Evolutionary conservation across 2,329 filamentous ascomycete species (phyloP).

Genomic region (Fusarium pilosicola): DNA sequence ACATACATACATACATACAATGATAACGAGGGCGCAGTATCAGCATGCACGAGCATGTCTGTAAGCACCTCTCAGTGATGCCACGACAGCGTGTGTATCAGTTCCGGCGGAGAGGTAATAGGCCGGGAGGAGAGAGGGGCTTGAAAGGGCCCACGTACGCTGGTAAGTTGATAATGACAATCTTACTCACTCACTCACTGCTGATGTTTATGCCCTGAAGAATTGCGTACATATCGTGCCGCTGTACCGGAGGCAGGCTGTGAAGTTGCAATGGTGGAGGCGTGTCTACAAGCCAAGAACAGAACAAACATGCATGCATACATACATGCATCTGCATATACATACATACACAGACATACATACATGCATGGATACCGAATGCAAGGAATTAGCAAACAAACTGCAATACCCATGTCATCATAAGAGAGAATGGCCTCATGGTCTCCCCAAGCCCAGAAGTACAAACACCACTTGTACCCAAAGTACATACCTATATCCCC

Average conservation of each 20-base stretch:
- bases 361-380: constrained; percentile 2
- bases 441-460: constrained; percentile 19
- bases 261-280: constrained; percentile 20
- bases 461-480: constrained; percentile 34
- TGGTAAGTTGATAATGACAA: constrained; percentile 19
- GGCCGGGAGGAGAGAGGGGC: constrained; percentile 13
- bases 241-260: constrained; percentile 26
- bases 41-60: constrained; percentile 25
- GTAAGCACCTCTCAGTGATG: constrained; percentile 19
- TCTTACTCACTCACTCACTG: constrained; percentile 30
- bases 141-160: constrained; percentile 10
- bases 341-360: not conserved
- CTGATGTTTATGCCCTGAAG: constrained; percentile 14
- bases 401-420: constrained; percentile 29
- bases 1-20: not conserved
- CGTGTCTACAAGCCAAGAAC: constrained; percentile 18
- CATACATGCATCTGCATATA: not conserved
- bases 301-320: constrained; percentile 16
- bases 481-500: not conserved
- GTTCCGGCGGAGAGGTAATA: constrained; percentile 22
- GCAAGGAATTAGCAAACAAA: constrained; percentile 27
- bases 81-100: constrained; percentile 18
- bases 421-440: constrained; percentile 22
- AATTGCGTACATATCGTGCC: constrained; percentile 33
- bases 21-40: constrained; percentile 8